phyloP scores from a whole-genome alignment of 352 stramenopile genomes.

The Globisporangium cylindrosporum region DNA sequence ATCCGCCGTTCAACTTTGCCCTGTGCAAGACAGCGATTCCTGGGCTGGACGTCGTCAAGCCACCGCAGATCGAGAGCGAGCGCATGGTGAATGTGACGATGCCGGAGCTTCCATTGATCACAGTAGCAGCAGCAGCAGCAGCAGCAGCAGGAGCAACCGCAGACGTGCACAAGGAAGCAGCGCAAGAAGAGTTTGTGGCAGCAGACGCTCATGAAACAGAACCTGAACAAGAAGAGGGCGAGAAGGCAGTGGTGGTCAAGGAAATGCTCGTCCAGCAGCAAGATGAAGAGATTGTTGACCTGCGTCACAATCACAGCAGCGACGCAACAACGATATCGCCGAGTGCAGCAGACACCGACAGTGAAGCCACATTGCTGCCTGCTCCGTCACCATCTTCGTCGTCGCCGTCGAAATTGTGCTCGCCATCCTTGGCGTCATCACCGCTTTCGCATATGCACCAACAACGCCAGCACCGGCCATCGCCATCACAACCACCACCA shows the following conservation, averaged over 20 bases:
- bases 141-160: neutral
- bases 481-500: neutral
- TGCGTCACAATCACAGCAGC: neutral
- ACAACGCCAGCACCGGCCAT: neutral
- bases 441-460: neutral
- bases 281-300: neutral
- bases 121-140: neutral
- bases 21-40: conserved; percentile 1
- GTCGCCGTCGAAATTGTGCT: neutral
- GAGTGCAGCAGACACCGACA: neutral
- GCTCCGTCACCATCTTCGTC: neutral
- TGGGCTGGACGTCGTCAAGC: neutral
- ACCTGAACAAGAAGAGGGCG: neutral
- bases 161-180: too few relatives aligned
- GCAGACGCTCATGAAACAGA: neutral
- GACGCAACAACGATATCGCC: neutral
- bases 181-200: neutral
- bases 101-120: neutral
- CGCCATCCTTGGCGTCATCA: neutral
- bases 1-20: neutral
- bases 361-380: neutral
- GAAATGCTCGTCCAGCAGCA: neutral
- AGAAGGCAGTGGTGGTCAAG: neutral
- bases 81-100: conserved; percentile 3
- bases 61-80: conserved; percentile 5